Percentiles rank a stretch among this genome's conserved stretches.
These are phyloP conservation scores for Pleurotus djamor DNA, from an alignment of 768 basidiomycete genomes.

Conservation along the genomic window DNA sequence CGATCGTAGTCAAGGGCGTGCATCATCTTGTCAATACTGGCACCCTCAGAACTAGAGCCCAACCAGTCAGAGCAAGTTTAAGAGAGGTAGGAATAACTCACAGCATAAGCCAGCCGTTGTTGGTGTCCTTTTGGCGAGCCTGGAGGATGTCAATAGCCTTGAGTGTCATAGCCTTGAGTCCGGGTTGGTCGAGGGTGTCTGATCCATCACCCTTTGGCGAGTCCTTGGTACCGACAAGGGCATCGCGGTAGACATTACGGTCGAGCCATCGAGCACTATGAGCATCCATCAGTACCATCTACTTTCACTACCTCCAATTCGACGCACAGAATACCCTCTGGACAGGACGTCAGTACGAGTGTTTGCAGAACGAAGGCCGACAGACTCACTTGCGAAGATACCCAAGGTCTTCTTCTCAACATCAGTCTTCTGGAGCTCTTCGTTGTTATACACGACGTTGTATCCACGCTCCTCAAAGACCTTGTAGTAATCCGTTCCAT, in stretches of 20 bases:
- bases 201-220: slow-evolving; percentile 39
- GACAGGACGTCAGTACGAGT: background rate
- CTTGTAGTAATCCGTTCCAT: slow-evolving; percentile 39
- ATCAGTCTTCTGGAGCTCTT: slow-evolving; percentile 25
- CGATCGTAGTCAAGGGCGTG: slow-evolving; percentile 45
- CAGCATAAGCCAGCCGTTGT: slow-evolving; percentile 46
- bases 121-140: slow-evolving; percentile 22
- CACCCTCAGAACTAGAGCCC: slow-evolving; percentile 34
- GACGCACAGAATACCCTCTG: background rate
- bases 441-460: slow-evolving; percentile 36
- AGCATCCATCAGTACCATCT: background rate
- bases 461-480: slow-evolving; percentile 37
- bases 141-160: slow-evolving; percentile 45
- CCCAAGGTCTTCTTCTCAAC: slow-evolving; percentile 36
- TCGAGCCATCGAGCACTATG: slow-evolving; percentile 42
- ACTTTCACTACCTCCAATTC: background rate
- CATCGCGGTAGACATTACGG: slow-evolving; percentile 32
- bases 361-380: too few relatives aligned
- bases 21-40: slow-evolving; percentile 50
- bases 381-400: slow-evolving; percentile 35
- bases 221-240: slow-evolving; percentile 32
- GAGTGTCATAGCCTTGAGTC: slow-evolving; percentile 44
- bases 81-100: slow-evolving; percentile 5
- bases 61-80: background rate
- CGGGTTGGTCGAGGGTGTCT: slow-evolving; percentile 41